Base-by-base conservation (phyloP, 331 rosid genomes). In the Phaseolus coccineus region DNA sequence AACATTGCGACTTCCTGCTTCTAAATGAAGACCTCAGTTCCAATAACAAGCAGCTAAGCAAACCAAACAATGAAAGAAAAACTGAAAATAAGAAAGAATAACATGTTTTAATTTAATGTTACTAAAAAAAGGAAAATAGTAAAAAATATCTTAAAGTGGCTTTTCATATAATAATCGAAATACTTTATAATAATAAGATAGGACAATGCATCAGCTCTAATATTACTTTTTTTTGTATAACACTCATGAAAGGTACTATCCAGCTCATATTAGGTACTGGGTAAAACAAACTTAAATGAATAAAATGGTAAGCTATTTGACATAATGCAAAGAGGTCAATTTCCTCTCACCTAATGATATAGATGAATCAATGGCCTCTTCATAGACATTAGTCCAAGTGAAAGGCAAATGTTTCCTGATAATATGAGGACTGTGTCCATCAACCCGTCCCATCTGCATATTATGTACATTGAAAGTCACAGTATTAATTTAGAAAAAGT, bases 391-490 rank as follows among this genome's bases (percentile, higher is more conserved):
- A 39, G 94, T 87, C 99, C 98, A 95, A 55, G 81, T 72, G 70
- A 91, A 88, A 55, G 90, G 86, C 42, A 82, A 30, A 64, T 95
- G 96, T 91, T 85, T 95, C 88, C 87, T 88, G 82, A 79, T 78
- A 77, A 24, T 83, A 22, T 87, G 93, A 40, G 87, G 88, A 84
- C 88, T 90, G 75, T 81, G 85, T 82, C 97, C 99, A 87, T 93
- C 99, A 82, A 84, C 88, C 59, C 97, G 98, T 57, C 97, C 99
- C 98, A 95, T 93, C 99, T 95, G 88, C 79, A 82, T 55, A 87
- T 69, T 12, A 40, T 9, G 46, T 51, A 62, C 71, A 48, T 19
- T 73, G 39, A 59, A 71, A 68, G 31, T 76, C 67, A 66, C 50
- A 28, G 42, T 58, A 62, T 58, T 51, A 74, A 63, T 50, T 19